Evolutionary conservation across 768 basidiomycete genomes (phyloP).

Genomic region (Mycena galericulata): DNA sequence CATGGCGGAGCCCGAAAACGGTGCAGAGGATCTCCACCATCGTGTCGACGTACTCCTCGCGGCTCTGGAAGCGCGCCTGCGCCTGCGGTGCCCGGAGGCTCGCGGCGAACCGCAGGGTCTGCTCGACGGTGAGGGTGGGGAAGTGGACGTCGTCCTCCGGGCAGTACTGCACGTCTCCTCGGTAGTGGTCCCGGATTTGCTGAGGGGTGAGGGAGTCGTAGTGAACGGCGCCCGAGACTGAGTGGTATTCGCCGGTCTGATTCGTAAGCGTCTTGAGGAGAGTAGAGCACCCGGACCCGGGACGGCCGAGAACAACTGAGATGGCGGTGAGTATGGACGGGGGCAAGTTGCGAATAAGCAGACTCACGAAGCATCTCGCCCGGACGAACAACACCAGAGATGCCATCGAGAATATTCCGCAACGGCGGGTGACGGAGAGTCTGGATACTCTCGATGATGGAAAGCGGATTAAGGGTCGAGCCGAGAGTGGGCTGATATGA

Average conservation of each 20-base stretch:
- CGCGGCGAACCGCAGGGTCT: conserved; percentile 80
- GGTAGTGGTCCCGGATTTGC: conserved; percentile 72
- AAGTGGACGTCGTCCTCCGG: conserved; percentile 91
- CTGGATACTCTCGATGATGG: conserved; percentile 56
- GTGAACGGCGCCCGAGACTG: conserved; percentile 74
- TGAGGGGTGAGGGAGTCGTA: conserved; percentile 83
- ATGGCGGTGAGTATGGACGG: not conserved
- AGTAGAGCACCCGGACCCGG: conserved; percentile 88
- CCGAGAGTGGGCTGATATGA: conserved; percentile 64
- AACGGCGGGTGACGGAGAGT: conserved; percentile 69
- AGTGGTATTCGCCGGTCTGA: conserved; percentile 74
- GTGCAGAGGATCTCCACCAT: conserved; percentile 70
- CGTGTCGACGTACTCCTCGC: conserved; percentile 56
- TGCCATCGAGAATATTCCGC: conserved; percentile 69
- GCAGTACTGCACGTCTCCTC: conserved; percentile 85
- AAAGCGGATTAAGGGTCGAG: conserved; percentile 61
- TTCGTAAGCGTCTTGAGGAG: conserved; percentile 88
- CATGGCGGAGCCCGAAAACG: conserved; percentile 83
- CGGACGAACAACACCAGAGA: conserved; percentile 73
- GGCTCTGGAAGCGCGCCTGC: conserved; percentile 55
- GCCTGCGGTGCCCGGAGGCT: conserved; percentile 73
- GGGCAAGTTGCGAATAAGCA: not conserved
- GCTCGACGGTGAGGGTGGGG: conserved; percentile 82
- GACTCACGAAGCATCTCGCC: conserved; percentile 84
- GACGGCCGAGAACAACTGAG: conserved; percentile 86